Evolutionary conservation across 176 grass and related monocot species (phyloP), one percentile per base, ranked within the genome.

Genomic region (Luzula sylvatica): DNA sequence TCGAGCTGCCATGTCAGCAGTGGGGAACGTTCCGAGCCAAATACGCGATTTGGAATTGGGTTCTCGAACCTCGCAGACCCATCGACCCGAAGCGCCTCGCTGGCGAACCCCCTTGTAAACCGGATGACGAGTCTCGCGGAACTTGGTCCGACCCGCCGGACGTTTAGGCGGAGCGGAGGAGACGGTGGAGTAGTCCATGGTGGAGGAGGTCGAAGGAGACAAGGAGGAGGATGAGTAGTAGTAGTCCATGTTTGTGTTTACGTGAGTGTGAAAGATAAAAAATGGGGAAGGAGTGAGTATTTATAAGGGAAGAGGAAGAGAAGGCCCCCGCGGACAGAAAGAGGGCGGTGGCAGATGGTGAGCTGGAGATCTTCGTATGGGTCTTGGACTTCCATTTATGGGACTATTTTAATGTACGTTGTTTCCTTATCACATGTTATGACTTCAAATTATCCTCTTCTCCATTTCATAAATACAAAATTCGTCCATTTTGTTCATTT

Each of bases 61-160:
- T 64, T 95, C 83, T 0, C 88, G 60, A 2, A 92, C 81, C 73
- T 92, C 87, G 55, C 76, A 85, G 0, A 92, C 87, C 87, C 87
- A 92, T 2, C 86, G 53, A 3, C 68, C 86, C 0, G 72, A 67
- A 0, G 76, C 15, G 0, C 86, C 86, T 1, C 86, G 72, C 65
- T 77, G 80, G 41, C 86, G 72, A 46, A 90, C 86, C 18, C 86
- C 86, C 3, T 71, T 65, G 70, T 82, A 95, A 24, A 88, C 39
- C 11, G 88, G 88, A 61, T 94, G 88, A 0, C 90, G 73, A 50
- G 90, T 88, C 71, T 95, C 90, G n/a, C 84, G 56, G 73, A 95
- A 82, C 67, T 95, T 95, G 52, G 81, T 95, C 20, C 84, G 47
- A 20, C 89, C 90, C 0, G 73, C 80, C 9, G 70, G 81, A 0